Conservation (phyloP, 805 yeast genomes). For the Vanderwaltozyma polyspora region DNA sequence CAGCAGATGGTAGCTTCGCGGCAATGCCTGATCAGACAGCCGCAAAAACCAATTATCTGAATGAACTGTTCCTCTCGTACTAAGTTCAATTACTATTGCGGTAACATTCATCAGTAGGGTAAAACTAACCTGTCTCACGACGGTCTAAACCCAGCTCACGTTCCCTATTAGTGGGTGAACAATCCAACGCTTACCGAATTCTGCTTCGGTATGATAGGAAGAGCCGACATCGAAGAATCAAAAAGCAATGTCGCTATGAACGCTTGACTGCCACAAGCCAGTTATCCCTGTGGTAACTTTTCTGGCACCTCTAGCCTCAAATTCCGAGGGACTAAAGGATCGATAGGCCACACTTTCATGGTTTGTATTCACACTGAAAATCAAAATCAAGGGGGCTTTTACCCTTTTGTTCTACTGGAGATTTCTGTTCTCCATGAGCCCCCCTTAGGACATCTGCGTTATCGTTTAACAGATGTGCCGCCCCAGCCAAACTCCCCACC, state of each 20-base stretch:
- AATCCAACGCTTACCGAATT: constrained; percentile 37
- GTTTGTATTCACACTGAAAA: constrained; percentile 37
- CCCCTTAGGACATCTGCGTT: constrained; percentile 37
- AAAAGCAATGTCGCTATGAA: constrained; percentile 38
- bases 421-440: constrained; percentile 38
- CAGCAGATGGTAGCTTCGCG: constrained; percentile 41
- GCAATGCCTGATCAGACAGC: constrained; percentile 38
- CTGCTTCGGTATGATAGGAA: constrained; percentile 42
- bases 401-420: constrained; percentile 37
- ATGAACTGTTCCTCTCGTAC: constrained; percentile 39
- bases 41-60: constrained; percentile 38
- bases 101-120: constrained; percentile 33
- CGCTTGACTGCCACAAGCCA: constrained; percentile 41
- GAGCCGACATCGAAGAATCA: constrained; percentile 41
- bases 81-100: constrained; percentile 34
- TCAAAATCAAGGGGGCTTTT: constrained; percentile 36
- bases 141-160: constrained; percentile 35
- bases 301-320: constrained; percentile 38
- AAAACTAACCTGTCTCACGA: constrained; percentile 37
- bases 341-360: constrained; percentile 41
- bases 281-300: constrained; percentile 34
- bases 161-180: constrained; percentile 39
- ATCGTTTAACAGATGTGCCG: constrained; percentile 34
- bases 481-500: constrained; percentile 38
- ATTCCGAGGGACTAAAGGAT: constrained; percentile 36